Base-by-base conservation (phyloP, 1,284 basidiomycete species). In the Leccinum fuscescens region DNA sequence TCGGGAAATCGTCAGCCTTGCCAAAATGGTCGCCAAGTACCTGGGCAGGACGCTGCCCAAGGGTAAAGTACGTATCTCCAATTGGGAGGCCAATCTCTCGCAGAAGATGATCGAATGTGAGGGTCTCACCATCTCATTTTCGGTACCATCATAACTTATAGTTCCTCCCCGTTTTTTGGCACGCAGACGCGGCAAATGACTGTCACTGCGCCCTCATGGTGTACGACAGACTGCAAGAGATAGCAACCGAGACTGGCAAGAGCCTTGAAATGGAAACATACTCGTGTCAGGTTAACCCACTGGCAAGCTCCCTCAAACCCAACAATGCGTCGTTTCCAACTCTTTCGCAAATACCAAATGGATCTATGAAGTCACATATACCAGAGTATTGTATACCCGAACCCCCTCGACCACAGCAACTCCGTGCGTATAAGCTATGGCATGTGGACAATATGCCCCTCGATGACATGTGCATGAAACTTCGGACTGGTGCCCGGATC, bases 381-480 rank as follows among this genome's bases (percentile, higher is more conserved):
- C 70, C 67, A 24, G 24, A 63, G 8, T 74, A 74, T 52, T 71
- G 72, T 29, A 65, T 74, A 61, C 66, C 70, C 5, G 64, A 67
- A 44, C 73, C 71, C 3, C 72, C 72, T n/a, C 74, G 75, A 1
- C 75, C 76, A 12, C 84, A 84, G 58, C 76, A 80, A 55, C 67
- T 83, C 37, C 79, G 82, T 11, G 84, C 86, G 24, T 86, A 87
- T 69, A 78, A 76, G n/a, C 67, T 82, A 29, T 88, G 86, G 86
- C 76, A 83, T 63, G 54, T 77, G 27, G 69, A 73, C 17, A 68
- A 76, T 50, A 73, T 80, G 70, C 60, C 74, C 0, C 67, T 86
- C 6, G 69, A 76, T n/a, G 73, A 76, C 53, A 85, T 88, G 70
- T 82, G 86, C 33, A 60, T 65, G 62, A 53, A 48, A 27, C 65